phyloP scores from a whole-genome alignment of 768 basidiomycete species.

The Agrocybe chaxingu region DNA sequence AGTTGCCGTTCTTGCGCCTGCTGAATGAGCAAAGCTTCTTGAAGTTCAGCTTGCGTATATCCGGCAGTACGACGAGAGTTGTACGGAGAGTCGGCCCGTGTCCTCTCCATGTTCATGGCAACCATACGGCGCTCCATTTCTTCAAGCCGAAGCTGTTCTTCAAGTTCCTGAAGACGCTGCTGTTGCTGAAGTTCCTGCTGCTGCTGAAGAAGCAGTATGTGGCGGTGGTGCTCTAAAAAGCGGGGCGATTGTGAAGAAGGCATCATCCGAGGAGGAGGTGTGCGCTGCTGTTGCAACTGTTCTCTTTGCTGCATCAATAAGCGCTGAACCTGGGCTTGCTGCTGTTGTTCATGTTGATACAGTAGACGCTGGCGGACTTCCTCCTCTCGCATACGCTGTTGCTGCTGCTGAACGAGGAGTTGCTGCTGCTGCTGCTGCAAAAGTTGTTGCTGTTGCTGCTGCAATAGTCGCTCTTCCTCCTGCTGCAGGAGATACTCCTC shows the following conservation, averaged over 20 bases:
- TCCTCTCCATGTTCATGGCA: conserved; percentile 34
- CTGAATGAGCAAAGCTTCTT: conserved; percentile 36
- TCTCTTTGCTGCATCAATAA: conserved; percentile 50
- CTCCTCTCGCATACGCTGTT: conserved; percentile 37
- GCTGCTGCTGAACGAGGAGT: conserved; percentile 30
- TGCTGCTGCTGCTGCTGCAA: conserved; percentile 38
- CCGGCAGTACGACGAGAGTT: conserved; percentile 29
- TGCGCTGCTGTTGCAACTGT: conserved; percentile 47
- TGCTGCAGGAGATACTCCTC: conserved; percentile 28
- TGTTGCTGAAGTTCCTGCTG: conserved; percentile 48
- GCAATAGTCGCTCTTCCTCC: conserved; percentile 23
- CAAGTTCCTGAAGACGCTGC: conserved; percentile 55
- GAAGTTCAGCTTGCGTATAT: conserved; percentile 46
- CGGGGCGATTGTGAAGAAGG: conserved; percentile 76
- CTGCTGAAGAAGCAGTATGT: conserved; percentile 64
- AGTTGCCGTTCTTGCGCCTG: conserved; percentile 21
- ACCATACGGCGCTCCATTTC: conserved; percentile 64
- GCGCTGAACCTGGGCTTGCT: conserved; percentile 44
- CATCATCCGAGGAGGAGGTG: conserved; percentile 73
- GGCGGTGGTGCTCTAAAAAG: conserved; percentile 73
- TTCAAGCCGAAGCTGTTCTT: conserved; percentile 63
- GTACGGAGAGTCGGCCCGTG: conserved; percentile 16
- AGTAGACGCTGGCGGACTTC: conserved; percentile 39
- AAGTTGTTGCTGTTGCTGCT: conserved; percentile 25
- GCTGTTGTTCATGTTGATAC: conserved; percentile 47